These are phyloP conservation scores for Apophysomyces variabilis DNA, from an alignment of 371 early-diverging fungal genomes.

Conservation along the genomic window DNA sequence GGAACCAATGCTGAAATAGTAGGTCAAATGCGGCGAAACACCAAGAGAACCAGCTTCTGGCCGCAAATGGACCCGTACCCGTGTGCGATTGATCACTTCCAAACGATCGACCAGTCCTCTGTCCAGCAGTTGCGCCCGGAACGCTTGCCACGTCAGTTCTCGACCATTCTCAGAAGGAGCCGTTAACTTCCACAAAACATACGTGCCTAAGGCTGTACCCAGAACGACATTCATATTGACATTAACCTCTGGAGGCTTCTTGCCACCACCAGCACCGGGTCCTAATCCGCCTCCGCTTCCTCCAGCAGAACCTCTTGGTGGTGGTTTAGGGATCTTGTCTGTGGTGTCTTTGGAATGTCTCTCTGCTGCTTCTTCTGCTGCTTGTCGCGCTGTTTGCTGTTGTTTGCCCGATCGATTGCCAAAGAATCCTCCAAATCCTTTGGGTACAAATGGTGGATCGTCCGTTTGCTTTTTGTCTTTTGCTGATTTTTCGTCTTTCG, in stretches of 20 bases:
- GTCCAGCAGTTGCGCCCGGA: conserved; percentile 85
- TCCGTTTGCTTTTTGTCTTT: neutral
- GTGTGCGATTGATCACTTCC: conserved; percentile 82
- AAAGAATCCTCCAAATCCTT: neutral
- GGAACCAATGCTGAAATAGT: conserved; percentile 93
- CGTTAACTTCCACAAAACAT: conserved; percentile 59
- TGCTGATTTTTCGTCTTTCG: neutral
- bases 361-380: neutral
- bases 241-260: conserved; percentile 31
- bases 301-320: neutral
- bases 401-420: neutral
- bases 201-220: conserved; percentile 54
- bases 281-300: neutral
- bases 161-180: conserved; percentile 52
- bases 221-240: conserved; percentile 45
- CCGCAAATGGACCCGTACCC: conserved; percentile 82
- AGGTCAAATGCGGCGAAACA: conserved; percentile 35
- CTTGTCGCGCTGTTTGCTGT: neutral
- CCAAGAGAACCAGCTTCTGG: conserved; percentile 66
- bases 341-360: neutral
- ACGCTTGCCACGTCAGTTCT: conserved; percentile 93
- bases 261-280: neutral
- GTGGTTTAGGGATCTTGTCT: neutral
- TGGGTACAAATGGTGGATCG: neutral
- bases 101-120: conserved; percentile 92